Evolutionary conservation across 805 yeast genomes (phyloP), one percentile per base, ranked within the genome.

Genomic region (Hanseniaspora hatyaiensis): DNA sequence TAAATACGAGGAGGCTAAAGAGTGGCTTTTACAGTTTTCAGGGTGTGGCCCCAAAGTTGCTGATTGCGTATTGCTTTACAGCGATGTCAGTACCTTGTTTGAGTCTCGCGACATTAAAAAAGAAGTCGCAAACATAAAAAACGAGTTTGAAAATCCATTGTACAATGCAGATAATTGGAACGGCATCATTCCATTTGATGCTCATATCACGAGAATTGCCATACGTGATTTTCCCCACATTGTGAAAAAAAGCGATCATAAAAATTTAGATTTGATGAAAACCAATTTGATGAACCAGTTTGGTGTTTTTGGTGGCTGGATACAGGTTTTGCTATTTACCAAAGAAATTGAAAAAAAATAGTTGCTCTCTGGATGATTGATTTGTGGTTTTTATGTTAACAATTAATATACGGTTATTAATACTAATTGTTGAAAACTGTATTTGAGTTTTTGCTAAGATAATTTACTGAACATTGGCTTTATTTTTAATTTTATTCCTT

Each of bases 41-140:
- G 98, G 98, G 0, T 96, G 92, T 0, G 98, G 98, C 0, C 97
- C 97, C 0, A 92, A 92, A 64, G 97, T 92, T 1, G 96, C 98
- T 0, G 98, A 92, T 56, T 92, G 98, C 61, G 92, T 92, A 13
- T 80, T 94, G 53, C 67, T 92, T 38, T 89, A 92, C 96, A 79
- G 92, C 2, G 68, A 89, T 51, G 89, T 48, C 6, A 26, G 29
- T 20, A 28, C 43, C 4, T 28, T 42, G 24, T 15, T 15, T 8
- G 9, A 6, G 11, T 26, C 11, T 30, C 82, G 56, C 80, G 83
- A 30, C 22, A 16, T 20, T 1, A 16, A 26, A n/a, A 34, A 26
- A 15, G 34, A n/a, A 15, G 13, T 26, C 9, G 28, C n/a, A 23
- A 28, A 37, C 11, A 13, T 20, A 13, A 30, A 45, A 12, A 6